phyloP scores from a whole-genome alignment of 306 rosid genomes.

The Herpetospermum pedunculosum region DNA sequence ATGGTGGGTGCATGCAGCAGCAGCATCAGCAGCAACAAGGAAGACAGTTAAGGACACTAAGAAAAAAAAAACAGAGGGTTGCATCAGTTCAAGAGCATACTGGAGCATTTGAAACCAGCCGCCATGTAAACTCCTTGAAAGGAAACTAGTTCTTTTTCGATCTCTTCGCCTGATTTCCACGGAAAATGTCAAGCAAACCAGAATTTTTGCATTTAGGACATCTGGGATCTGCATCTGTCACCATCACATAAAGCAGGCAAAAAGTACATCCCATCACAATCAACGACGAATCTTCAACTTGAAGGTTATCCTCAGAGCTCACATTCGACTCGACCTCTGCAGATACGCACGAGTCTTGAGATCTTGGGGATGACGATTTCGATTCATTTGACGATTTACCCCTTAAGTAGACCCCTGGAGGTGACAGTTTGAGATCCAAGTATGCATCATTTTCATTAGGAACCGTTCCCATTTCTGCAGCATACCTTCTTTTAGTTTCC shows the following conservation, averaged over 20 bases:
- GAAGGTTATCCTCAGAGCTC: not conserved
- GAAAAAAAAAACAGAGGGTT: not conserved
- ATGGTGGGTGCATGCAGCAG: not conserved
- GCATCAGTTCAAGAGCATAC: not conserved
- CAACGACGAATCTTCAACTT: not conserved
- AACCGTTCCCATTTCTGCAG: not conserved
- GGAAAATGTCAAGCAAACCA: constrained; percentile 3
- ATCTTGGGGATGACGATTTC: constrained; percentile 12
- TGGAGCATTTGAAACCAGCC: not conserved
- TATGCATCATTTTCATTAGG: not conserved
- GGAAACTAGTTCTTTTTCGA: not conserved
- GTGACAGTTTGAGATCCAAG: constrained; percentile 14
- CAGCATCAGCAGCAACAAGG: not conserved
- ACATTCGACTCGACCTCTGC: not conserved
- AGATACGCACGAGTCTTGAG: constrained; percentile 13
- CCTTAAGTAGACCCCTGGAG: constrained; percentile 4
- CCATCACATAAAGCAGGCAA: constrained; percentile 9
- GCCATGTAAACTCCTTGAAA: not conserved
- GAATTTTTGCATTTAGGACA: constrained; percentile 12
- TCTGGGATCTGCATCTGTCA: constrained; percentile 4
- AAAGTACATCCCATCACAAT: constrained; percentile 10
- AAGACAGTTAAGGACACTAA: not conserved
- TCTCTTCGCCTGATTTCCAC: constrained; percentile 1
- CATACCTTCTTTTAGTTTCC: constrained; percentile 5
- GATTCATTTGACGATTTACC: not conserved